Percentiles rank a stretch among this genome's conserved stretches.
Conservation (phyloP, 192 early-diverging fungal genomes). For the Coemansia sp. region DNA sequence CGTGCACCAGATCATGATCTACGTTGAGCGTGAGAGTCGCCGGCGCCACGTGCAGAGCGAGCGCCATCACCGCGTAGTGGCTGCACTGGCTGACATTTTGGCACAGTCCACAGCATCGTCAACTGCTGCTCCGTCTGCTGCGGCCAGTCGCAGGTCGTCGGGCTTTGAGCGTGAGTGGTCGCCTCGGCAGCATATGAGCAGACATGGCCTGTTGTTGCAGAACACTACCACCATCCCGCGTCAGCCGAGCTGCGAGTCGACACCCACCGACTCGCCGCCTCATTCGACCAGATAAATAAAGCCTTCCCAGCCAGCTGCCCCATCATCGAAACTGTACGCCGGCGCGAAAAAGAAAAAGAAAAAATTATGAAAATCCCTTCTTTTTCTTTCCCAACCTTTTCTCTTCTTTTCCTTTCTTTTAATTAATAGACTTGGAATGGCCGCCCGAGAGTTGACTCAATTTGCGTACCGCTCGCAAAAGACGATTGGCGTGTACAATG, state of each 20-base stretch:
- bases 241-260: constrained; percentile 8
- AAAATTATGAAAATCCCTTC: too few relatives aligned
- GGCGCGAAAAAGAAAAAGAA: too few relatives aligned
- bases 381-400: constrained; percentile 2
- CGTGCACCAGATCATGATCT: constrained; percentile 40
- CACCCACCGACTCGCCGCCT: constrained; percentile 12
- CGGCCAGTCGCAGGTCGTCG: constrained; percentile 33
- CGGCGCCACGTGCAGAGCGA: constrained; percentile 48
- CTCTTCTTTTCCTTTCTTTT: background rate
- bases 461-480: constrained; percentile 48
- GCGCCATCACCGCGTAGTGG: constrained; percentile 34
- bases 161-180: constrained; percentile 7
- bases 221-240: background rate
- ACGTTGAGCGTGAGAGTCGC: constrained; percentile 45
- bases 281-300: background rate
- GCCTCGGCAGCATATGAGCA: constrained; percentile 6
- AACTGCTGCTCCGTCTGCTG: constrained; percentile 19
- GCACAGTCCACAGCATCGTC: constrained; percentile 19
- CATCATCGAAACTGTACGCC: too few relatives aligned
- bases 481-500: constrained; percentile 40
- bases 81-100: constrained; percentile 43
- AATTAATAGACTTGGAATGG: too few relatives aligned
- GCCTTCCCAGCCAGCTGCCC: too few relatives aligned
- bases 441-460: constrained; percentile 28
- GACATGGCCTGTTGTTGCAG: background rate